Conservation (phyloP, 1,284 basidiomycete genomes). For the Sutorius eximius region DNA sequence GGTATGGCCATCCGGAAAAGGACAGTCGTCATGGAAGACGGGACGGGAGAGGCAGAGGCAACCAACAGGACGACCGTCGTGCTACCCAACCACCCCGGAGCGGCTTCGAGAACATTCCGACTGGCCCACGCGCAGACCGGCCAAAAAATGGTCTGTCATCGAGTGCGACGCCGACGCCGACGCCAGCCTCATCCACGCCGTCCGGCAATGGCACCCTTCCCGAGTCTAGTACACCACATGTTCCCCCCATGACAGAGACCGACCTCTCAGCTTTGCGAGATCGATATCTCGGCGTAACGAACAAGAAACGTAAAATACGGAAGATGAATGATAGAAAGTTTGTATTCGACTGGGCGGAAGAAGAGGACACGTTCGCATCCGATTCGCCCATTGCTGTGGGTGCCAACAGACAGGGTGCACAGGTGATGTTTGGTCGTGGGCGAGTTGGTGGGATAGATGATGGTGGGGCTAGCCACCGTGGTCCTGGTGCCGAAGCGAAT, state of each 20-base stretch:
- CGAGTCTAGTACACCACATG: slow-evolving; percentile 48
- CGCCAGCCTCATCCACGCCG: slow-evolving; percentile 45
- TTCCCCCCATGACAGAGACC: slow-evolving; percentile 70
- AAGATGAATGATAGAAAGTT: slow-evolving; percentile 96
- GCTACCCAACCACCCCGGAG: slow-evolving; percentile 29
- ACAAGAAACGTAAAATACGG: slow-evolving; percentile 90
- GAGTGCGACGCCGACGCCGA: slow-evolving; percentile 25
- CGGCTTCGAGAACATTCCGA: slow-evolving; percentile 68
- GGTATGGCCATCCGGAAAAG: slow-evolving; percentile 53
- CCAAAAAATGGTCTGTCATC: slow-evolving; percentile 41
- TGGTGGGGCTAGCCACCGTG: slow-evolving; percentile 43
- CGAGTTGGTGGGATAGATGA: slow-evolving; percentile 86
- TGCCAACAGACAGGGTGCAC: slow-evolving; percentile 71
- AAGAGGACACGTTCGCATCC: slow-evolving; percentile 83
- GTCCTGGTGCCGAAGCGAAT: slow-evolving; percentile 42
- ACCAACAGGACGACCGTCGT: slow-evolving; percentile 36
- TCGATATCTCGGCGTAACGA: slow-evolving; percentile 88
- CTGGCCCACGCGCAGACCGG: slow-evolving; percentile 81
- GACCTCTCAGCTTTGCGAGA: slow-evolving; percentile 81
- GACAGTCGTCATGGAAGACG: slow-evolving; percentile 40
- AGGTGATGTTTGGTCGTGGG: slow-evolving; percentile 84
- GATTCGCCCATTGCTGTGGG: slow-evolving; percentile 65
- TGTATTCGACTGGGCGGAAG: slow-evolving; percentile 97
- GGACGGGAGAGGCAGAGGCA: slow-evolving; percentile 33
- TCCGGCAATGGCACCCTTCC: slow-evolving; percentile 29